These are phyloP conservation scores for Paraconiothyrium brasiliense DNA, from an alignment of 2,329 filamentous ascomycete genomes.

Conservation along the genomic window DNA sequence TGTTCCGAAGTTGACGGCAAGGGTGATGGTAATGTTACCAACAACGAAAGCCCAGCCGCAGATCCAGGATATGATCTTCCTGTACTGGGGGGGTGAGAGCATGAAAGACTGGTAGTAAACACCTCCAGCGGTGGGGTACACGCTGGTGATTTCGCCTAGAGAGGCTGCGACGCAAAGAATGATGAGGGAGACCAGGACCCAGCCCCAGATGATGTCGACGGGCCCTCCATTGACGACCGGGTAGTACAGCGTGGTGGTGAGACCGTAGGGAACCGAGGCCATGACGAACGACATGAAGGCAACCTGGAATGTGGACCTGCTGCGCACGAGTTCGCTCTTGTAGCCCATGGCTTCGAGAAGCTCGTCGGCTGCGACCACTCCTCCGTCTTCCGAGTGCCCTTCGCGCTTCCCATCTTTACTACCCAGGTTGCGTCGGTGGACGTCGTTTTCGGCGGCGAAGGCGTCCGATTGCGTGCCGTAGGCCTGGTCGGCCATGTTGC, in stretches of 20 bases:
- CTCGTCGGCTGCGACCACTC: constrained; percentile 64
- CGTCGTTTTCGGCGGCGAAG: constrained; percentile 43
- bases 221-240: constrained; percentile 73
- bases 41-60: constrained; percentile 81
- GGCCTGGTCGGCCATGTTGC: constrained; percentile 30
- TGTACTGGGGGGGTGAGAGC: constrained; percentile 69
- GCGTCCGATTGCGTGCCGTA: constrained; percentile 48
- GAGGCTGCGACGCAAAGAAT: constrained; percentile 74
- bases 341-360: constrained; percentile 72
- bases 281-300: constrained; percentile 82
- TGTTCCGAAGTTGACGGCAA: constrained; percentile 84
- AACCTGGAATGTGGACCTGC: constrained; percentile 73
- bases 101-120: constrained; percentile 84
- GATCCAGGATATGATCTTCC: constrained; percentile 73
- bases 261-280: constrained; percentile 77
- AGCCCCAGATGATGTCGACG: constrained; percentile 77
- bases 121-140: constrained; percentile 79
- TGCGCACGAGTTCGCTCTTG: constrained; percentile 71
- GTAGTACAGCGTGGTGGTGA: constrained; percentile 75
- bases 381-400: constrained; percentile 30
- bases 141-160: constrained; percentile 77
- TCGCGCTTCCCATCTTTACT: constrained; percentile 35
- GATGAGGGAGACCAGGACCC: constrained; percentile 73
- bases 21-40: constrained; percentile 82
- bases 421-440: constrained; percentile 33